These are phyloP conservation scores for Globisporangium mamillatum DNA, from an alignment of 352 stramenopile genomes.

Conservation along the genomic window DNA sequence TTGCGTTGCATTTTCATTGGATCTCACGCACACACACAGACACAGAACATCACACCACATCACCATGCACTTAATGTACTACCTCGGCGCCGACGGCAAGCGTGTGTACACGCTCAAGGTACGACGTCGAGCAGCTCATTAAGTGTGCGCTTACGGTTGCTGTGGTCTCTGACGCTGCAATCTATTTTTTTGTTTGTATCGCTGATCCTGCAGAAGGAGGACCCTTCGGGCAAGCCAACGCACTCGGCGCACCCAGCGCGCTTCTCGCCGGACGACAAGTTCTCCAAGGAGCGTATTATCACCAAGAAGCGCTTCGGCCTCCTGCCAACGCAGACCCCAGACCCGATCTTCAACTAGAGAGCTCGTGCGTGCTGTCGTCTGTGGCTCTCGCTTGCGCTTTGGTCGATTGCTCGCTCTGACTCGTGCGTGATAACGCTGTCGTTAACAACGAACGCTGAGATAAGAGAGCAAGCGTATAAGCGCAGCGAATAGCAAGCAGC, in stretches of 20 bases:
- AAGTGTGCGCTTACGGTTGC: background rate
- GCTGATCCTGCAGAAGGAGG: constrained; percentile 85
- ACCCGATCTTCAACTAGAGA: constrained; percentile 82
- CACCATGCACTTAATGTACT: constrained; percentile 99
- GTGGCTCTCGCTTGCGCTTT: background rate
- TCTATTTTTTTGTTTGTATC: background rate
- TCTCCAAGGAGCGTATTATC: constrained; percentile 96
- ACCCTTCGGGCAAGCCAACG: constrained; percentile 91
- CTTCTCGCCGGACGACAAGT: constrained; percentile 99
- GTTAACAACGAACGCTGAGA: background rate
- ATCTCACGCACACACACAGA: constrained; percentile 1
- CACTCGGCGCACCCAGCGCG: constrained; percentile 96
- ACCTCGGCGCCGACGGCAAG: constrained; percentile 95
- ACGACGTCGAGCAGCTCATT: background rate
- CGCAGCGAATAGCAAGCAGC: background rate
- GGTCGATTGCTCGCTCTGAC: background rate
- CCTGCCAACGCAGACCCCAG: constrained; percentile 93
- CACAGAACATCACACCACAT: background rate
- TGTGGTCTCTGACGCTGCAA: constrained; percentile 1
- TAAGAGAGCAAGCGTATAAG: background rate
- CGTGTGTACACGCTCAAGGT: constrained; percentile 99
- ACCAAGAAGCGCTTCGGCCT: constrained; percentile 98
- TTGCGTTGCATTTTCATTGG: constrained; percentile 1
- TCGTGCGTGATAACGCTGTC: background rate
- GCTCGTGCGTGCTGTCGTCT: background rate